Conservation (phyloP, 2,329 filamentous ascomycete genomes). For the Aspergillus pseudotamarii region DNA sequence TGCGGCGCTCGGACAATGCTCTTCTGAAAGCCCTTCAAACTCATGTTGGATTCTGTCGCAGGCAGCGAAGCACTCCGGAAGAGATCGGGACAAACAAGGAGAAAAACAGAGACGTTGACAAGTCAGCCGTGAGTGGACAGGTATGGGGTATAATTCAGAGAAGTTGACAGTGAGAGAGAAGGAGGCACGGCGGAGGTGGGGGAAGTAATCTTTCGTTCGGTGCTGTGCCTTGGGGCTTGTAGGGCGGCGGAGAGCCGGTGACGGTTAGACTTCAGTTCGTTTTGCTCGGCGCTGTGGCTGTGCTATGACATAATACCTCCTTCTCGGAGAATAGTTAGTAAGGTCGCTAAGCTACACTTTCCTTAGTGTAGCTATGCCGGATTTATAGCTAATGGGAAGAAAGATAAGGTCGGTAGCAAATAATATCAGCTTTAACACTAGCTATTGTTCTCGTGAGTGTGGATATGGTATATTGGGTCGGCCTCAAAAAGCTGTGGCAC, state of each 20-base stretch:
- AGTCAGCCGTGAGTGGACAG: background rate
- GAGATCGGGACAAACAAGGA: background rate
- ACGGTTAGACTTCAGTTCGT: slow-evolving; percentile 26
- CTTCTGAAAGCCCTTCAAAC: slow-evolving; percentile 95
- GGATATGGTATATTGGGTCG: background rate
- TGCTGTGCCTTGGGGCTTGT: slow-evolving; percentile 1
- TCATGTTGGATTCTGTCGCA: slow-evolving; percentile 62
- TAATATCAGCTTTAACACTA: background rate
- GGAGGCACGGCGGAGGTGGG: slow-evolving; percentile 13
- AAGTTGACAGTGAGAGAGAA: background rate
- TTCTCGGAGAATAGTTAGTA: background rate
- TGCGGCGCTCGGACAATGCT: slow-evolving; percentile 87
- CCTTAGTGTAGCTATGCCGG: background rate
- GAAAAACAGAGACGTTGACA: background rate
- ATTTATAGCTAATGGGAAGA: background rate
- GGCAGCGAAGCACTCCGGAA: slow-evolving; percentile 9
- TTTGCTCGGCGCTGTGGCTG: slow-evolving; percentile 25
- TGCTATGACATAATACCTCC: slow-evolving; percentile 28
- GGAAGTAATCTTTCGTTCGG: slow-evolving; percentile 19
- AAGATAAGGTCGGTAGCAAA: background rate
- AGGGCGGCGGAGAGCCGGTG: slow-evolving; percentile 19
- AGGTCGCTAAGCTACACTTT: background rate
- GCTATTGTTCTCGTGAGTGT: background rate
- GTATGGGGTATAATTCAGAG: background rate
- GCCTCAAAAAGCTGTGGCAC: background rate